phyloP scores from a whole-genome alignment of 257 asterid species.

The Solanum paucissectum region DNA sequence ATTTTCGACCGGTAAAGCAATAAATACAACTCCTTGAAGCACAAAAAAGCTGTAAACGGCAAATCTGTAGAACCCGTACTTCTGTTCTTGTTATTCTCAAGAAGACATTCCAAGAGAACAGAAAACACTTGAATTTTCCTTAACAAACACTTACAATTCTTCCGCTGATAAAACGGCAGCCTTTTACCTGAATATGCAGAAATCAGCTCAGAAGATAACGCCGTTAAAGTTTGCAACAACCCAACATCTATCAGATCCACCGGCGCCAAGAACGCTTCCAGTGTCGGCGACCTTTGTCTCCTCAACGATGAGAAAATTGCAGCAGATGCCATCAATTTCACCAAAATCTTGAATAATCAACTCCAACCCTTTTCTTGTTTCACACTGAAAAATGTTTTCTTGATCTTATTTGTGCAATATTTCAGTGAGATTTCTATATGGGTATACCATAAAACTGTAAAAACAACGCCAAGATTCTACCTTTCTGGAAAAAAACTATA shows the following conservation, averaged over 20 bases:
- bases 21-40: slow-evolving; percentile 93
- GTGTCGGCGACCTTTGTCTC: slow-evolving; percentile 74
- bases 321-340: slow-evolving; percentile 58
- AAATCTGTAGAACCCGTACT: slow-evolving; percentile 16
- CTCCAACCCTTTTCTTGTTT: not conserved
- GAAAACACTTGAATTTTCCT: slow-evolving; percentile 60
- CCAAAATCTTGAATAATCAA: not conserved
- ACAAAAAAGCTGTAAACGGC: slow-evolving; percentile 36
- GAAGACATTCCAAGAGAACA: slow-evolving; percentile 46
- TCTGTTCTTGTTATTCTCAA: slow-evolving; percentile 9
- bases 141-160: slow-evolving; percentile 51
- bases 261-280: slow-evolving; percentile 78
- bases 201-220: slow-evolving; percentile 41
- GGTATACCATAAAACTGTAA: not conserved
- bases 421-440: not conserved
- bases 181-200: slow-evolving; percentile 28
- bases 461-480: not conserved
- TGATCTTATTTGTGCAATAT: not conserved
- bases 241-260: slow-evolving; percentile 53
- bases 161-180: slow-evolving; percentile 35
- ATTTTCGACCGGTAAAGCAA: slow-evolving; percentile 76
- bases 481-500: not conserved
- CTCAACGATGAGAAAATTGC: slow-evolving; percentile 79
- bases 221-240: slow-evolving; percentile 43
- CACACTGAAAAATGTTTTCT: not conserved